These are phyloP conservation scores for Sugiyamaella lignohabitans DNA, from an alignment of 805 yeast genomes.

Conservation along the genomic window DNA sequence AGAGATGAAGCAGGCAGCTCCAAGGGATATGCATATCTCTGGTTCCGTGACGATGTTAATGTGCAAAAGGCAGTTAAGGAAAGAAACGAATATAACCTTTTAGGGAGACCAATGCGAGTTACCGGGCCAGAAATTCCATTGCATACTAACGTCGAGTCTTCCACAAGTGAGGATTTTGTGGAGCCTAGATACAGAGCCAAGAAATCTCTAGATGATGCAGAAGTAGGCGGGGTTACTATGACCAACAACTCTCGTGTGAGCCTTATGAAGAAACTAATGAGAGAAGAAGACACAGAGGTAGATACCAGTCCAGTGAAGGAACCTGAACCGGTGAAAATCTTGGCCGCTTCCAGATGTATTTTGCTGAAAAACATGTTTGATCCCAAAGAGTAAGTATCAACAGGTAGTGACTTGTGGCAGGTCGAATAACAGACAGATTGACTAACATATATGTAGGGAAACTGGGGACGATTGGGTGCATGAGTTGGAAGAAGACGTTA, in stretches of 20 bases:
- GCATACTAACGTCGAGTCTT: not conserved
- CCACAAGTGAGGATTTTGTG: constrained; percentile 4
- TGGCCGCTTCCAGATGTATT: constrained; percentile 20
- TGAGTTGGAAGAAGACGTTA: constrained; percentile 33
- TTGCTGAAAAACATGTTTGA: constrained; percentile 30
- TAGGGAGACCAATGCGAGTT: constrained; percentile 28
- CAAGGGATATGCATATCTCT: constrained; percentile 80
- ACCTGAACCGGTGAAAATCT: not conserved
- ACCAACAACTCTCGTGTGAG: constrained; percentile 25
- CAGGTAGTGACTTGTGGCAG: not conserved
- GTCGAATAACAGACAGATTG: not conserved
- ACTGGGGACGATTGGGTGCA: constrained; percentile 29
- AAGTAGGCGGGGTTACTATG: constrained; percentile 9
- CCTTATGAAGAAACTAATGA: constrained; percentile 29
- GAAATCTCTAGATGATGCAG: constrained; percentile 2
- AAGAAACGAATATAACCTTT: constrained; percentile 28
- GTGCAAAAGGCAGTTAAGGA: constrained; percentile 26
- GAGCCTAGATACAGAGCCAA: constrained; percentile 1
- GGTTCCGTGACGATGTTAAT: constrained; percentile 33
- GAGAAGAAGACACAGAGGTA: constrained; percentile 25
- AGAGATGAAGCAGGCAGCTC: constrained; percentile 79
- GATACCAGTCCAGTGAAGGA: not conserved
- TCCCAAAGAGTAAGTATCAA: constrained; percentile 12
- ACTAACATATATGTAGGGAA: constrained; percentile 24
- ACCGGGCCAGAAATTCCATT: constrained; percentile 10